These are phyloP conservation scores for Pseudogymnoascus sp. DNA, from an alignment of 2,329 filamentous ascomycete species.

Conservation along the genomic window DNA sequence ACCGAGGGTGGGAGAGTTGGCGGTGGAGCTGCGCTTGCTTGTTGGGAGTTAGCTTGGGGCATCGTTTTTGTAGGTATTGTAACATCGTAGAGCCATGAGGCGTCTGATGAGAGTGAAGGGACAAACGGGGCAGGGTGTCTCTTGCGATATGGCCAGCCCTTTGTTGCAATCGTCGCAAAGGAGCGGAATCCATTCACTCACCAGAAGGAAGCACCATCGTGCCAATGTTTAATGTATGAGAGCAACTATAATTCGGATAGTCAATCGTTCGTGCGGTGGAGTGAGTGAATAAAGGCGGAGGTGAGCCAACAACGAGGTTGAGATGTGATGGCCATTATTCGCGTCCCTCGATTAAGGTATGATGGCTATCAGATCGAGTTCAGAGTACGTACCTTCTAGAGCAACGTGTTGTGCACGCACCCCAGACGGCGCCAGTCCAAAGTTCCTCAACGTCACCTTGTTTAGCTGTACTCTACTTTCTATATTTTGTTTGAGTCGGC, in stretches of 20 bases:
- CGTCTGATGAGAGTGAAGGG: constrained; percentile 5
- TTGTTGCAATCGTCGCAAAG: background rate
- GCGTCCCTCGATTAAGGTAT: background rate
- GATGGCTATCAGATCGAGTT: constrained; percentile 3
- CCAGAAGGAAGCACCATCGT: constrained; percentile 24
- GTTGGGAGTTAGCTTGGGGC: background rate
- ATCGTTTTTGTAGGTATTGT: background rate
- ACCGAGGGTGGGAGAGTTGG: constrained; percentile 73
- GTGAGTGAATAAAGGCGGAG: background rate
- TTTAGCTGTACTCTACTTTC: background rate
- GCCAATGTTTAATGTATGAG: background rate
- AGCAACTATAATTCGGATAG: background rate
- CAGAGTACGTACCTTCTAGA: background rate
- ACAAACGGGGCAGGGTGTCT: background rate
- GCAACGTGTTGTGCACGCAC: constrained; percentile 5
- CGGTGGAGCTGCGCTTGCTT: constrained; percentile 38
- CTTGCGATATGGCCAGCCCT: background rate
- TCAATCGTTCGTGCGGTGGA: background rate
- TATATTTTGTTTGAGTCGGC: constrained; percentile 2
- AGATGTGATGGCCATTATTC: background rate
- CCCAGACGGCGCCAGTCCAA: background rate
- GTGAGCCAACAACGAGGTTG: background rate
- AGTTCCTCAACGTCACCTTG: constrained; percentile 3
- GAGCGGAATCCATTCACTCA: constrained; percentile 15
- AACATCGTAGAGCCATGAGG: background rate